Percentiles rank a stretch among this genome's conserved stretches.
Conservation (phyloP, 1,284 basidiomycete genomes). For the Austropuccinia psidii region DNA sequence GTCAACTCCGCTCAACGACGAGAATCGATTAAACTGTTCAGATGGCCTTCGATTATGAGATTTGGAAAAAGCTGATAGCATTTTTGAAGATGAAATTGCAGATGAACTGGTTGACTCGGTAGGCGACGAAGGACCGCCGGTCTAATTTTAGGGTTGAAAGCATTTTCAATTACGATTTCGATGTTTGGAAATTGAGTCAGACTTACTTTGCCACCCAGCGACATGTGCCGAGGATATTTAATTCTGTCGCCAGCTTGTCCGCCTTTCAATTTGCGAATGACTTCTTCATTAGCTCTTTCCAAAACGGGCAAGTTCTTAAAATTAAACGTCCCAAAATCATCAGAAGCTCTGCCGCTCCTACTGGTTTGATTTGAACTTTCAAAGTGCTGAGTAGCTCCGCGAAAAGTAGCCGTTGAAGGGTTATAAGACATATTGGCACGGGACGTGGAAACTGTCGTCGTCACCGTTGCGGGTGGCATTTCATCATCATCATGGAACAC, state of each 20-base stretch:
- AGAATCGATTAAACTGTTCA: constrained; percentile 12
- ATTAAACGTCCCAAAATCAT: constrained; percentile 95
- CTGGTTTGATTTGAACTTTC: constrained; percentile 38
- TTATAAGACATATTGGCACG: background rate
- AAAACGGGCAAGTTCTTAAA: constrained; percentile 96
- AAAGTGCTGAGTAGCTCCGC: background rate
- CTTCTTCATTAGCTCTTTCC: constrained; percentile 97
- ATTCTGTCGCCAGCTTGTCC: constrained; percentile 45
- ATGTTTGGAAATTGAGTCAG: no score
- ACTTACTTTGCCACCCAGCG: constrained; percentile 24
- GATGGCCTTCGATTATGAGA: constrained; percentile 28
- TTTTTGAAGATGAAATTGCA: background rate
- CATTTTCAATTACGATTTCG: no score
- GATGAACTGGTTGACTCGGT: constrained; percentile 28
- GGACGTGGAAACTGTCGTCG: background rate
- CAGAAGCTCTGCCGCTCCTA: constrained; percentile 51
- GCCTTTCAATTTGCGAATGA: constrained; percentile 74
- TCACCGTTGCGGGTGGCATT: constrained; percentile 47
- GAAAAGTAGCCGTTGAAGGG: background rate
- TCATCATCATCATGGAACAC: constrained; percentile 78
- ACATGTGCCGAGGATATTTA: constrained; percentile 23
- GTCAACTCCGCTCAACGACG: background rate
- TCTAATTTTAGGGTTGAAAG: no score
- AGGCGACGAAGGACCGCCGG: constrained; percentile 13
- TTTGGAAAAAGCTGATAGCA: background rate